Base-by-base conservation (phyloP, 2,329 filamentous ascomycete genomes). In the Colletotrichum coccodes region DNA sequence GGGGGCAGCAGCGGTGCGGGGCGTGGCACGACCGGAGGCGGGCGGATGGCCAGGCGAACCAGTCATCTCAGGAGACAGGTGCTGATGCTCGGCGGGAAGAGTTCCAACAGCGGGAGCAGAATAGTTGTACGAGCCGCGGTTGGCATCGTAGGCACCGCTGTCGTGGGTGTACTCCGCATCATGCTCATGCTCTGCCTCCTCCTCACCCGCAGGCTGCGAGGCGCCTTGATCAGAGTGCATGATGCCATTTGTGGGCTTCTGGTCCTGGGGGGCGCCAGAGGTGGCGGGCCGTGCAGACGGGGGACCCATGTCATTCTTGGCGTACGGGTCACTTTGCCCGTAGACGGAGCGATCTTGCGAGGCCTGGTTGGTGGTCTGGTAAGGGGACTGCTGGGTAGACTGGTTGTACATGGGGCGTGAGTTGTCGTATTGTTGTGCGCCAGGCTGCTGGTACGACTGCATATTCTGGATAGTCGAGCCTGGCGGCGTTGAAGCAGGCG, bases 261-360 rank as follows among this genome's bases (percentile, higher is more conserved):
- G 86, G 71, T 94, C 91, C 32, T 81, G 79, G 64, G 91, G 86
- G 4, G 86, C 81, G 58, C 89, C 87, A 42, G 88, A 82, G 50
- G 88, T 86, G 6, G 87, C 79, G 2, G 88, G 85, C 67, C 92
- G 87, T 65, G 82, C 84, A 36, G 92, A 89, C 12, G 94, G 94
- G 23, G 94, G 94, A 0, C 92, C 94, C 94, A 97, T 97, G 74
- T 97, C 94, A 70, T 85, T 92, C 84, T 97, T 97, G 70, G 94
- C 86, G 74, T 95, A 96, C 8, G 87, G 81, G 74, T 83, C 86
- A 53, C 86, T 77, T 70, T 95, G 95, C 46, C 87, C 86, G 75
- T 92, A 90, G 79, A 96, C 89, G 53, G 79, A 78, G 47, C 86
- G 83, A 34, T 91, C 89, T 68, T 91, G 89, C 21, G 88, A 84